These are phyloP conservation scores for Citrus inodora DNA, from an alignment of 345 rosid species.

Conservation along the genomic window DNA sequence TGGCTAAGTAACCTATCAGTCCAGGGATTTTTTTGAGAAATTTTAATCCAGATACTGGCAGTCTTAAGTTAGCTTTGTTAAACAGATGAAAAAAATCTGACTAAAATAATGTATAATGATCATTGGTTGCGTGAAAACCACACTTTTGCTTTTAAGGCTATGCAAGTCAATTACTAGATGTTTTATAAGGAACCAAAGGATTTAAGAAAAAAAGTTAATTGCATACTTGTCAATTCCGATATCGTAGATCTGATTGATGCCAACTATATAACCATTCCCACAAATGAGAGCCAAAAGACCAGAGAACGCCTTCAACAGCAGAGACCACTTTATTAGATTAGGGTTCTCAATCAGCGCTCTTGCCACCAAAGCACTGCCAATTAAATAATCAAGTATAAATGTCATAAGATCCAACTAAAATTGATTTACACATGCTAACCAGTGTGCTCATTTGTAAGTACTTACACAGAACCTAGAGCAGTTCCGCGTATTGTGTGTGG, in stretches of 20 bases:
- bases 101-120: no score
- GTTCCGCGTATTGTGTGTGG: constrained; percentile 98
- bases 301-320: constrained; percentile 72
- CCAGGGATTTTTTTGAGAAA: not conserved
- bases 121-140: not conserved
- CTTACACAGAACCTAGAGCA: constrained; percentile 75
- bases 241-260: constrained; percentile 98
- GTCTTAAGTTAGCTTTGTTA: not conserved
- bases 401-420: not conserved
- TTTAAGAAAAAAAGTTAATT: not conserved
- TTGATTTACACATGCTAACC: not conserved
- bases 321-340: constrained; percentile 75
- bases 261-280: constrained; percentile 95
- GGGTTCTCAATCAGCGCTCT: constrained; percentile 87
- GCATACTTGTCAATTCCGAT: constrained; percentile 94
- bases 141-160: not conserved
- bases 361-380: constrained; percentile 79
- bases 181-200: not conserved
- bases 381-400: constrained; percentile 6
- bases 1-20: not conserved
- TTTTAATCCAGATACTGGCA: not conserved
- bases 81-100: not conserved
- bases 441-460: constrained; percentile 1
- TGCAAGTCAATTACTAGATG: not conserved
- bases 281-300: constrained; percentile 90